Evolutionary conservation across 139 green algal species (phyloP).

Genomic region (Volvox reticuliferus): DNA sequence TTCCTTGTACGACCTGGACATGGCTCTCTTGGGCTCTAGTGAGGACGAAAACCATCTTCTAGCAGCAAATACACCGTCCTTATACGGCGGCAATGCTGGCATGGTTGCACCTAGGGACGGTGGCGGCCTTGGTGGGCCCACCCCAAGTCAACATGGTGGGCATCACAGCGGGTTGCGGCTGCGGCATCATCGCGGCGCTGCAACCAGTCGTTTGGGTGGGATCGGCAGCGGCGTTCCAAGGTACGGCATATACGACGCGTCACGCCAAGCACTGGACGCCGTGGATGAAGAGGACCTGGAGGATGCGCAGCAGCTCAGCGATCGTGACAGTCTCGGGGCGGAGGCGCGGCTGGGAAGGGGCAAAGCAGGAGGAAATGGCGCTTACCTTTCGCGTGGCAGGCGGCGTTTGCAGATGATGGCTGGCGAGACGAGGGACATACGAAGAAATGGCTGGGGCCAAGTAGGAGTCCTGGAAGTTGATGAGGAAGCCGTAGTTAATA

Average conservation of each 20-base stretch:
- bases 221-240: background rate
- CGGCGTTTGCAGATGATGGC: too few relatives aligned
- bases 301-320: background rate
- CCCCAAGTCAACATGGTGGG: background rate
- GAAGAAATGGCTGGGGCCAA: too few relatives aligned
- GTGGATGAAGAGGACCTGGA: constrained; percentile 34
- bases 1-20: background rate
- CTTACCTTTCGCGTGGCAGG: too few relatives aligned
- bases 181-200: background rate
- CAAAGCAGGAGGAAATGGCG: too few relatives aligned
- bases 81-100: background rate
- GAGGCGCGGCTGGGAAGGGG: background rate
- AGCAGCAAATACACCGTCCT: background rate
- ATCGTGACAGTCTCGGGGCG: background rate
- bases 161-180: background rate
- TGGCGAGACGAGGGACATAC: too few relatives aligned
- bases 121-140: background rate
- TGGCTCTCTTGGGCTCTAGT: background rate
- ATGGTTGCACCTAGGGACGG: background rate
- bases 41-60: background rate
- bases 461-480: too few relatives aligned
- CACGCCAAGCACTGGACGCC: background rate
- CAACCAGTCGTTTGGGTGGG: background rate
- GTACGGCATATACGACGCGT: constrained; percentile 2
- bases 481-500: too few relatives aligned